A percentile compares a stretch with the other conserved stretches of the same genome.
These are phyloP conservation scores for Testicularia cyperi DNA, from an alignment of 1,284 basidiomycete genomes.

Conservation along the genomic window DNA sequence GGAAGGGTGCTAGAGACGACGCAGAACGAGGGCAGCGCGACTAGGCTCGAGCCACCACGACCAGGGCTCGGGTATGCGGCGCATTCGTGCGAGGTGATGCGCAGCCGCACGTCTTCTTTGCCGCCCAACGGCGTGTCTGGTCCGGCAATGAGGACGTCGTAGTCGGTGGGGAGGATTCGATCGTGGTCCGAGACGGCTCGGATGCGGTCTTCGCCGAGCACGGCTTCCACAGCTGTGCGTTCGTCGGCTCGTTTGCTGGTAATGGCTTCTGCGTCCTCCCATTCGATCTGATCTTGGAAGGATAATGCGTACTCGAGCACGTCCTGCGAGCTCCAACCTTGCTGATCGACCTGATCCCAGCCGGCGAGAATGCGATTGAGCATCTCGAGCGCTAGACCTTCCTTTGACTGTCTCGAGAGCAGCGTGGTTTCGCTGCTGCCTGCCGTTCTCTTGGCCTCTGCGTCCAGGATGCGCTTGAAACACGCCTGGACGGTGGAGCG, in stretches of 20 bases:
- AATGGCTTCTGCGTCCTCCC: constrained; percentile 44
- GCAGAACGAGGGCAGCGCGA: constrained; percentile 71
- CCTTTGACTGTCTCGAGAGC: constrained; percentile 6
- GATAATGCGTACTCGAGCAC: constrained; percentile 9
- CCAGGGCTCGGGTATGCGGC: constrained; percentile 60
- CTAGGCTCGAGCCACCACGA: neutral
- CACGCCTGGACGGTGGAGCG: constrained; percentile 69
- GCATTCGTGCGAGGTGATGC: constrained; percentile 68
- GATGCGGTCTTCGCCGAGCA: constrained; percentile 61
- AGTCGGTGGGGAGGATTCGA: constrained; percentile 54
- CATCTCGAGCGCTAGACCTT: constrained; percentile 41
- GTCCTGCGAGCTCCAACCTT: constrained; percentile 19
- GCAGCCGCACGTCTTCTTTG: constrained; percentile 66
- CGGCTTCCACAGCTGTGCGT: constrained; percentile 67
- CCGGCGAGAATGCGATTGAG: constrained; percentile 28
- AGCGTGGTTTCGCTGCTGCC: neutral
- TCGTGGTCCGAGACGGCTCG: constrained; percentile 45
- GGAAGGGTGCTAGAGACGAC: constrained; percentile 73
- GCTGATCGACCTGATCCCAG: constrained; percentile 11
- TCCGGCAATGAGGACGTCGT: constrained; percentile 55
- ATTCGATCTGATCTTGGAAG: constrained; percentile 3
- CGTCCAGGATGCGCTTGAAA: constrained; percentile 49
- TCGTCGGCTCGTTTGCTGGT: constrained; percentile 68
- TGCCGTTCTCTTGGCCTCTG: constrained; percentile 5
- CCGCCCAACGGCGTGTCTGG: constrained; percentile 21